Base-by-base conservation (phyloP, 2,329 filamentous ascomycete species). In the Diplodia scrobiculata region DNA sequence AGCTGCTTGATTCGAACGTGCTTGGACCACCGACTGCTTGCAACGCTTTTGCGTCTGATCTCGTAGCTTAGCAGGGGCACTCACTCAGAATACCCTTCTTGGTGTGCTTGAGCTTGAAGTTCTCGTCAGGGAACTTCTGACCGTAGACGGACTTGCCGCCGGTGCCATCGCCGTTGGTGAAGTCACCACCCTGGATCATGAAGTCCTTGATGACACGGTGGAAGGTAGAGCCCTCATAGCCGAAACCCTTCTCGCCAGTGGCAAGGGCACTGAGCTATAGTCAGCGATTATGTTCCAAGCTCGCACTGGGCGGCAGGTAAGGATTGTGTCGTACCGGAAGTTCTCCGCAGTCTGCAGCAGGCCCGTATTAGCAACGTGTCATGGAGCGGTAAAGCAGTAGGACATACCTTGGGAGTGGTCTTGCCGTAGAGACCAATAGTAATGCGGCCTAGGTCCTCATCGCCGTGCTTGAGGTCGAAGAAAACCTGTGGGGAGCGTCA, bases 41-140 rank as follows among this genome's bases (percentile, higher is more conserved):
- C 29, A 32, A 32, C 29, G 29, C 29, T 9, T 9, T 32, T 32
- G 29, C 29, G 29, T 11, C 34, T 10, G 34, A 13, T 11, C 34
- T 11, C 34, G 34, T 36, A 36, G 34, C 10, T 36, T 36, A 10
- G 10, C 34, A 36, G 34, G 34, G 34, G 17, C 17, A 66, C 65
- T 25, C 36, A 66, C 65, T 66, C 72, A 97, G 86, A 73, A 93
- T 85, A 83, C 89, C 91, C 69, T 89, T 89, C 86, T 92, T 92
- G 83, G 84, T 86, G 87, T 96, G 91, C 79, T 92, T 93, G 77
- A 94, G 85, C 88, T 95, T 94, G 86, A 96, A 95, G 89, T 94
- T 95, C 88, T 96, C 91, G 74, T 96, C 91, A 70, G 86, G 80
- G 82, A 95, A 95, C 81, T 91, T 91, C 73, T 86, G 84, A 74